Evolutionary conservation across 2,329 filamentous ascomycete genomes (phyloP).

Genomic region (Ophiocordyceps sinensis): DNA sequence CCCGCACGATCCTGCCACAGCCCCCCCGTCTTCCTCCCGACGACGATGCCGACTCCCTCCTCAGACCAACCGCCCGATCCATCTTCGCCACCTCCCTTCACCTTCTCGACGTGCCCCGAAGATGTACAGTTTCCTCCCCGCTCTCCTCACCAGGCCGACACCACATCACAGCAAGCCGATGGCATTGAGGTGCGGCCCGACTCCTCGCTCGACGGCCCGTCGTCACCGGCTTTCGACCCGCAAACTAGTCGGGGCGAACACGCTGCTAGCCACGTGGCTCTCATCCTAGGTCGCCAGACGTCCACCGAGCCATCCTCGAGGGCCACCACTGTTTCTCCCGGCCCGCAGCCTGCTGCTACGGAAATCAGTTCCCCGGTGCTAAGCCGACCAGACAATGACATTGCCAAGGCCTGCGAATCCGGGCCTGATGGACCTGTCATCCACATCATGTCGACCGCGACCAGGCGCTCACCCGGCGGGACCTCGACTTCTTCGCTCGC

Average conservation of each 20-base stretch:
- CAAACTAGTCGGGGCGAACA: neutral
- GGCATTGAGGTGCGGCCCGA: slow-evolving; percentile 9
- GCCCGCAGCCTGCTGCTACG: slow-evolving; percentile 19
- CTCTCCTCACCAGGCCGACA: slow-evolving; percentile 11
- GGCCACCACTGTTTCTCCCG: slow-evolving; percentile 29
- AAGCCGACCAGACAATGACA: slow-evolving; percentile 14
- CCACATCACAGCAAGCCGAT: slow-evolving; percentile 7
- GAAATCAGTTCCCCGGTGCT: slow-evolving; percentile 18
- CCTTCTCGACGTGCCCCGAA: slow-evolving; percentile 29
- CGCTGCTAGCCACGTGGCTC: slow-evolving; percentile 4
- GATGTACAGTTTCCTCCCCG: slow-evolving; percentile 17
- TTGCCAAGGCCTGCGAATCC: slow-evolving; percentile 18
- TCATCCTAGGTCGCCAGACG: slow-evolving; percentile 11
- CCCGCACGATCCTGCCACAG: neutral
- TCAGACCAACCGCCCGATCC: slow-evolving; percentile 24
- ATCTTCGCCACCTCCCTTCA: slow-evolving; percentile 20
- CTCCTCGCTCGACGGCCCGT: slow-evolving; percentile 8
- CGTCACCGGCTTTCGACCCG: slow-evolving; percentile 8
- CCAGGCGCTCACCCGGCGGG: slow-evolving; percentile 1
- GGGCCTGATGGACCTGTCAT: slow-evolving; percentile 3
- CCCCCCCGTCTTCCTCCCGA: neutral
- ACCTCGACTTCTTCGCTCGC: slow-evolving; percentile 5
- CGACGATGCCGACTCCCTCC: slow-evolving; percentile 31
- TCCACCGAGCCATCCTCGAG: slow-evolving; percentile 18
- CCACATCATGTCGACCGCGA: neutral